Evolutionary conservation across 257 asterid genomes (phyloP).

Genomic region (Capsicum baccatum): DNA sequence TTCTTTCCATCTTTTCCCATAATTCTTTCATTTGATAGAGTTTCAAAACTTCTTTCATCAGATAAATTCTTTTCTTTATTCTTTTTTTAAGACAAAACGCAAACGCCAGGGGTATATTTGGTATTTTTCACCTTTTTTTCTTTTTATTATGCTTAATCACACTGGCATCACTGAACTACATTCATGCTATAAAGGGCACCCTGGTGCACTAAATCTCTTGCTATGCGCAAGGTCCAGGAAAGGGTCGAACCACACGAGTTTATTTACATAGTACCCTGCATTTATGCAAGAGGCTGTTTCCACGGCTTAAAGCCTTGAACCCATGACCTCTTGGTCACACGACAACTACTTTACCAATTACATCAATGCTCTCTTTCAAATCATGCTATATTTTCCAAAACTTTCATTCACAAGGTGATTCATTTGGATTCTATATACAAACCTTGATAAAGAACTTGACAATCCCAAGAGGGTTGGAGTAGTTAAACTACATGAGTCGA

Average conservation of each 20-base stretch:
- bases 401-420: background rate
- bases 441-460: conserved; percentile 93
- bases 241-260: no score
- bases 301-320: no score
- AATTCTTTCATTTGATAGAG: background rate
- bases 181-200: no score
- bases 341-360: no score
- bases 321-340: no score
- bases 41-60: background rate
- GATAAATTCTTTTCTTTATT: background rate
- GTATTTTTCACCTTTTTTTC: background rate
- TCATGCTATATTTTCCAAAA: background rate
- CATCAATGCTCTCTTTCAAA: no score
- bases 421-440: conserved; percentile 32
- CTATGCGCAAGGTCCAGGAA: no score
- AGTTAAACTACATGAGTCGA: conserved; percentile 50
- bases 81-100: background rate
- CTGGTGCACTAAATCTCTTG: no score
- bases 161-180: conserved; percentile 8
- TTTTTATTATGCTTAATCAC: conserved; percentile 8
- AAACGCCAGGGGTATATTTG: background rate
- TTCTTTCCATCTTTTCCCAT: conserved; percentile 10
- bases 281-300: no score
- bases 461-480: conserved; percentile 82
- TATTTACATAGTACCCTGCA: no score